A percentile compares a stretch with the other conserved stretches of the same genome.
Conservation (phyloP, 768 basidiomycete species). For the Lactifluus piperatus region DNA sequence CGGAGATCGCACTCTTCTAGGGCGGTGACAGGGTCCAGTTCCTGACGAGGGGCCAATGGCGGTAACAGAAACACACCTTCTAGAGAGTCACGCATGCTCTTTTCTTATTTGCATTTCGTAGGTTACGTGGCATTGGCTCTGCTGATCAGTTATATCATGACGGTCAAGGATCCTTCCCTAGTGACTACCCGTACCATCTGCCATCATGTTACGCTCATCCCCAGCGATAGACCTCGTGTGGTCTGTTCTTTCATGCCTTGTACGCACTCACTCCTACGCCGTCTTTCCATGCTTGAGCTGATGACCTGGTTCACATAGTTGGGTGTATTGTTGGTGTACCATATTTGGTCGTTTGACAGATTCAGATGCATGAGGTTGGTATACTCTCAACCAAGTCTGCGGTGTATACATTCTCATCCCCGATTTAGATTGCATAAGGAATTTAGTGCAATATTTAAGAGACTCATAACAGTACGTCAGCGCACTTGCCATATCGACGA, state of each 20-base stretch:
- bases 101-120: not conserved
- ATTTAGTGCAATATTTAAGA: conserved; percentile 66
- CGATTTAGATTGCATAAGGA: conserved; percentile 56
- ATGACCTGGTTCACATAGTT: conserved; percentile 32
- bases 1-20: too few relatives aligned
- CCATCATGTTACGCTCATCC: conserved; percentile 52
- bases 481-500: not conserved
- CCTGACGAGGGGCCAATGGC: not conserved
- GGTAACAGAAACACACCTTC: not conserved
- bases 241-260: conserved; percentile 44
- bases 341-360: conserved; percentile 70
- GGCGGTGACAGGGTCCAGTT: too few relatives aligned
- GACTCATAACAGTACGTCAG: conserved; percentile 70
- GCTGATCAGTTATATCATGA: not conserved
- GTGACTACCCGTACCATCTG: not conserved
- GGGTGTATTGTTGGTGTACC: conserved; percentile 52
- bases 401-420: not conserved
- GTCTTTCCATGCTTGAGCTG: not conserved
- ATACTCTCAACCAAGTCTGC: not conserved
- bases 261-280: conserved; percentile 26
- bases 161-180: conserved; percentile 7
- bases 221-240: conserved; percentile 56
- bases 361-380: conserved; percentile 63
- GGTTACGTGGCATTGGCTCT: not conserved
- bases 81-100: not conserved